Evolutionary conservation across 805 yeast genomes (phyloP).

Genomic region (Myxozyma udenii): DNA sequence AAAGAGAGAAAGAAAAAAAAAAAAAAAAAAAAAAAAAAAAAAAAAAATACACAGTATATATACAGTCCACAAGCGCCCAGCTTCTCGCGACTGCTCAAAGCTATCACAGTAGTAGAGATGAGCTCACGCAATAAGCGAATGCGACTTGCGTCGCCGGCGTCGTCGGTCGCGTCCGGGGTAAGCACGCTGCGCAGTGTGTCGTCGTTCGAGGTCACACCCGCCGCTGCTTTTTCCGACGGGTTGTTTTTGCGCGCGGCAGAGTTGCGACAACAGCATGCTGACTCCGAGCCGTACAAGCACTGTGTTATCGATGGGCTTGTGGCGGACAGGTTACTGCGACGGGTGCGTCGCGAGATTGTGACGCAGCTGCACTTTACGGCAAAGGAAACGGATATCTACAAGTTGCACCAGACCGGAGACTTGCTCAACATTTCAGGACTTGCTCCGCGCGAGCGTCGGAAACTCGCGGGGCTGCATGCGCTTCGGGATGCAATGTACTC

Average conservation of each 20-base stretch:
- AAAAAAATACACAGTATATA: too few relatives aligned
- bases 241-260: slow-evolving; percentile 15
- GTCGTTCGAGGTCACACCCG: slow-evolving; percentile 4
- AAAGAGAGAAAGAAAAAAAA: too few relatives aligned
- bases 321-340: slow-evolving; percentile 70
- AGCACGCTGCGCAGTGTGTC: slow-evolving; percentile 8
- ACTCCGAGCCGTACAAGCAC: slow-evolving; percentile 82
- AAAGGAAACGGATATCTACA: slow-evolving; percentile 96
- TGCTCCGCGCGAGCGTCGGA: slow-evolving; percentile 65
- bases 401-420: slow-evolving; percentile 80
- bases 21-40: too few relatives aligned
- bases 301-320: slow-evolving; percentile 75
- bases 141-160: slow-evolving; percentile 20
- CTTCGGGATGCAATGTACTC: slow-evolving; percentile 86
- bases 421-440: slow-evolving; percentile 88
- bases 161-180: slow-evolving; percentile 17
- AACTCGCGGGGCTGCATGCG: slow-evolving; percentile 71
- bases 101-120: too few relatives aligned
- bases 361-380: slow-evolving; percentile 82
- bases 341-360: slow-evolving; percentile 81
- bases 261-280: slow-evolving; percentile 37
- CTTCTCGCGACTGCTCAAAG: too few relatives aligned
- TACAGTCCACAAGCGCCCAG: too few relatives aligned
- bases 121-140: too few relatives aligned
- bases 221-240: slow-evolving; percentile 18